Base-by-base conservation (phyloP, 2,329 filamentous ascomycete species). In the Alternaria arborescens region DNA sequence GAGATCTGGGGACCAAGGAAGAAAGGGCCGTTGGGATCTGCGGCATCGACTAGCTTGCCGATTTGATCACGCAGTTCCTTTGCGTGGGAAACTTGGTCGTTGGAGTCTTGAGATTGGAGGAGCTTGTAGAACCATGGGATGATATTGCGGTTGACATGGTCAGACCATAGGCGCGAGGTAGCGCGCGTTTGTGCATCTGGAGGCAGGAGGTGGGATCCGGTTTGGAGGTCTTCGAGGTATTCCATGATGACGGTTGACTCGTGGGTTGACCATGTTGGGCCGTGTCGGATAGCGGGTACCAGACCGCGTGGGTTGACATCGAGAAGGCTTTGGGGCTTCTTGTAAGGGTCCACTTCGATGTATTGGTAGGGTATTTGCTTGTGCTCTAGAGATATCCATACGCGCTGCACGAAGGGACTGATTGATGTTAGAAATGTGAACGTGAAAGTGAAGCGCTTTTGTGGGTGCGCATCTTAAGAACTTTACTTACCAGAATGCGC, bases 321-420 rank as follows among this genome's bases (percentile, higher is more conserved):
- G 24, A 93, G 83, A 30, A 94, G 81, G 8, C 87, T 83, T 61
- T 89, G 84, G 2, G 89, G 91, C 64, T 91, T 91, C 68, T 89
- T 87, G 74, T 92, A 93, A 8, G 92, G 91, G 71, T 96, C 91
- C 46, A 92, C 88, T 78, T 97, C 93, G 69, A 93, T 89, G 78
- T 96, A 97, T 74, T 96, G 91, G 74, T 97, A 97, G 38, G 86
- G 82, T 8, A 95, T 84, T 18, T 87, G 85, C 76, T 95, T 95
- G 70, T 89, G 83, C 77, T 97, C 92, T 36, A 97, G 84, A 1
- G 92, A 91, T 65, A 97, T 95, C 93, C 93, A 97, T 26, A 95
- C 91, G 18, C 92, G 88, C 75, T 96, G 92, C 1, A 93, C 92
- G 74, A 94, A 95, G 26, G 92, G 92, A 72, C 90, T 91, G 40